These are phyloP conservation scores for Entomortierella chlamydospora DNA, from an alignment of 192 early-diverging fungal species.

Conservation along the genomic window DNA sequence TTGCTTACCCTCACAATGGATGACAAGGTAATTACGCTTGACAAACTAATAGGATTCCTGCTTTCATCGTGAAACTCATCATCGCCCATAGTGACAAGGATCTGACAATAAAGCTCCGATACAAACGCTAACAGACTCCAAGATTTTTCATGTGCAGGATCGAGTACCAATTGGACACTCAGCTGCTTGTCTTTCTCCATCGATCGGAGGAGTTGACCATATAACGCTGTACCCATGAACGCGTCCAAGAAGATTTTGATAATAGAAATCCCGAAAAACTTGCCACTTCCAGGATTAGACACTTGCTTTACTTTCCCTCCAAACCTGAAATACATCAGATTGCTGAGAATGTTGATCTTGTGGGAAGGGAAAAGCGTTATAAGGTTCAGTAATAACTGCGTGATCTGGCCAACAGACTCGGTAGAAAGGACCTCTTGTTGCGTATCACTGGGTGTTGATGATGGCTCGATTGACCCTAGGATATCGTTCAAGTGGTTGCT, in stretches of 20 bases:
- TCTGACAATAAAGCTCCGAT: slow-evolving; percentile 77
- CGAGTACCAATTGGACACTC: slow-evolving; percentile 40
- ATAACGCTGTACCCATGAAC: slow-evolving; percentile 28
- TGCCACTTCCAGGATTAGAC: slow-evolving; percentile 32
- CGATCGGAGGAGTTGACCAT: slow-evolving; percentile 15
- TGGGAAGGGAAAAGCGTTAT: slow-evolving; percentile 68
- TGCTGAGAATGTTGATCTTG: slow-evolving; percentile 65
- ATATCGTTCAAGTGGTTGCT: slow-evolving; percentile 54
- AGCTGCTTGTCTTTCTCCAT: slow-evolving; percentile 16
- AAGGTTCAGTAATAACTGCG: slow-evolving; percentile 63
- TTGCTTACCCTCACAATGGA: slow-evolving; percentile 63
- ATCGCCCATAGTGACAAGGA: slow-evolving; percentile 85
- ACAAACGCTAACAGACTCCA: slow-evolving; percentile 77
- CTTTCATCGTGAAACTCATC: slow-evolving; percentile 82
- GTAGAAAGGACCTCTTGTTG: slow-evolving; percentile 12
- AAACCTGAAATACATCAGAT: slow-evolving; percentile 57
- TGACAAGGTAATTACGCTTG: slow-evolving; percentile 66
- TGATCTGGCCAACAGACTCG: slow-evolving; percentile 42
- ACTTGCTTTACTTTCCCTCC: slow-evolving; percentile 18
- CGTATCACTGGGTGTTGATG: not conserved
- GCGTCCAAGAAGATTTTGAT: slow-evolving; percentile 39
- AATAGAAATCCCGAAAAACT: slow-evolving; percentile 29
- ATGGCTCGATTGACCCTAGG: slow-evolving; percentile 34
- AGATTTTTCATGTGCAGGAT: slow-evolving; percentile 52
- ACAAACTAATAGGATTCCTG: slow-evolving; percentile 61